Evolutionary conservation across 345 rosid genomes (phyloP).

Genomic region (Bruguiera parviflora): DNA sequence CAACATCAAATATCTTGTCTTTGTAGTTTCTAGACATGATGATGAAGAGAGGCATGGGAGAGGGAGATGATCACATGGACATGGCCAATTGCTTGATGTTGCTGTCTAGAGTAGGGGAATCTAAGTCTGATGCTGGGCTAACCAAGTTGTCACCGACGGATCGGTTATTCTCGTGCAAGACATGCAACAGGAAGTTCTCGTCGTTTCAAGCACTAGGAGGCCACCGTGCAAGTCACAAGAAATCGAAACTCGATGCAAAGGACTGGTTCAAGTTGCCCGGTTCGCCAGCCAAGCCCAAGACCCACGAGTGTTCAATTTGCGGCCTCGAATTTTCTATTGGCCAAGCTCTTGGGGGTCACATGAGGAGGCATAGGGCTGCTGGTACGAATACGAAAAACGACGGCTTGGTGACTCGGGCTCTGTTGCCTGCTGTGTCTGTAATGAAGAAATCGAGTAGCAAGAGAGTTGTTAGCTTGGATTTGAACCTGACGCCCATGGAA

Average conservation of each 20-base stretch:
- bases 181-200: constrained; percentile 67
- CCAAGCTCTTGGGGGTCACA: constrained; percentile 95
- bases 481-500: constrained; percentile 61
- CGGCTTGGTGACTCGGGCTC: constrained; percentile 25
- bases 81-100: constrained; percentile 66
- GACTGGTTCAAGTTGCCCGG: constrained; percentile 7
- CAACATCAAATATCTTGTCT: not conserved
- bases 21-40: too few relatives aligned
- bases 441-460: constrained; percentile 62
- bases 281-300: constrained; percentile 53
- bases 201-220: constrained; percentile 95
- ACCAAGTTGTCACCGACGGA: not conserved
- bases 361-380: constrained; percentile 69
- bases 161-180: constrained; percentile 71
- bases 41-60: constrained; percentile 52
- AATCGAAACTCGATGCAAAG: constrained; percentile 36
- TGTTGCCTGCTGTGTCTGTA: constrained; percentile 36
- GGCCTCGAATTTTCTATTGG: constrained; percentile 78
- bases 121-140: not conserved
- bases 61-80: constrained; percentile 19
- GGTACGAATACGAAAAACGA: not conserved
- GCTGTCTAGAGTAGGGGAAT: constrained; percentile 53
- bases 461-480: constrained; percentile 55
- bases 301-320: constrained; percentile 80
- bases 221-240: constrained; percentile 87